phyloP scores from a whole-genome alignment of 2,329 filamentous ascomycete genomes.

The Hymenoscyphus occultus region DNA sequence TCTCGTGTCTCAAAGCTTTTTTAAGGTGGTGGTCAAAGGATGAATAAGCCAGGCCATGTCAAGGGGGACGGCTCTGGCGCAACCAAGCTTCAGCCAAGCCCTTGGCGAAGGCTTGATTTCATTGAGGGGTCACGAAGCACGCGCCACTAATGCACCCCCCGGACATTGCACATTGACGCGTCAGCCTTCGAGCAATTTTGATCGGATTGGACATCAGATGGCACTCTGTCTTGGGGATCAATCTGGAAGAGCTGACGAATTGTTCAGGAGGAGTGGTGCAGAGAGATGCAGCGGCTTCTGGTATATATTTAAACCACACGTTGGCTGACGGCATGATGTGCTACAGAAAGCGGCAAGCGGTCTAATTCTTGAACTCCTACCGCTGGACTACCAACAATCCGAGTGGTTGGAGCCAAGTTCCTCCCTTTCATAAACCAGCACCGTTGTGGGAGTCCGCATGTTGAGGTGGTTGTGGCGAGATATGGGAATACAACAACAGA shows the following conservation, averaged over 20 bases:
- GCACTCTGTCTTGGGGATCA: not conserved
- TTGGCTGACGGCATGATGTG: not conserved
- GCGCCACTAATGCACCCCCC: not conserved
- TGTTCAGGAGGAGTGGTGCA: not conserved
- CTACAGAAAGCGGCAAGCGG: not conserved
- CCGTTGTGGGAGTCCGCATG: too few relatives aligned
- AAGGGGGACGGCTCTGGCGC: not conserved
- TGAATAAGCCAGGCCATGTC: not conserved
- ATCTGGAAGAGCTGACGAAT: not conserved
- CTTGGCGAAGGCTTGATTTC: conserved; percentile 4
- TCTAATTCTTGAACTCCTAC: not conserved
- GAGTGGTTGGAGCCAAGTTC: not conserved
- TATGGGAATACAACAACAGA: too few relatives aligned
- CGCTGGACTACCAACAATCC: not conserved
- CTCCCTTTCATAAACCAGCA: too few relatives aligned
- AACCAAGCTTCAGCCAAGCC: conserved; percentile 4
- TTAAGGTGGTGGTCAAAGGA: not conserved
- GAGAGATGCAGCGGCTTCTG: not conserved
- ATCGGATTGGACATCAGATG: not conserved
- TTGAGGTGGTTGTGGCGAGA: too few relatives aligned
- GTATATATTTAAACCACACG: not conserved
- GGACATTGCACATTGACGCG: not conserved
- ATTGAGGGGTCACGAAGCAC: too few relatives aligned
- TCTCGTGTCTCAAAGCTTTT: not conserved
- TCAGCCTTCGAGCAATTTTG: not conserved